Evolutionary conservation across 2,329 filamentous ascomycete species (phyloP).

Genomic region (Talaromyces sp.): DNA sequence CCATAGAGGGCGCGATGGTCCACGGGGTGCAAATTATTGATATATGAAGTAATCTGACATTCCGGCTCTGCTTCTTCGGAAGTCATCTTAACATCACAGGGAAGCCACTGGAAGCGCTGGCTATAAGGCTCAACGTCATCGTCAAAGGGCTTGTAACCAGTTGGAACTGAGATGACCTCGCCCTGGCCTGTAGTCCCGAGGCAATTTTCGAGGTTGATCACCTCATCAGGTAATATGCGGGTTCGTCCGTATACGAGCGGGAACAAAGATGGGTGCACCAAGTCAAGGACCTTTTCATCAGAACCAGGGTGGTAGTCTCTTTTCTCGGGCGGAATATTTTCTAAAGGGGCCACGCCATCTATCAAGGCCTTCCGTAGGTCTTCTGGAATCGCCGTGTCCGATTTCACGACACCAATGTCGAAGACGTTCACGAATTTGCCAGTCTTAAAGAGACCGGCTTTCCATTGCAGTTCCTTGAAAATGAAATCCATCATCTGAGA

Average conservation of each 20-base stretch:
- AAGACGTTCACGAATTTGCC: constrained; percentile 48
- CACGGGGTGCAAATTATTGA: constrained; percentile 11
- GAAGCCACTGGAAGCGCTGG: constrained; percentile 12
- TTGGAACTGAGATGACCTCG: neutral
- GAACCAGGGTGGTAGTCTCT: constrained; percentile 68
- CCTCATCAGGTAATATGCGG: constrained; percentile 23
- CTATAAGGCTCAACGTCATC: neutral
- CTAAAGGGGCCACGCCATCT: constrained; percentile 52
- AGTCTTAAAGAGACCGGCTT: constrained; percentile 46
- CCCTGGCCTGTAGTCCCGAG: constrained; percentile 19
- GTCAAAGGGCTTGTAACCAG: neutral
- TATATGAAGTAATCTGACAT: constrained; percentile 13
- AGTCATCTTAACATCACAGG: constrained; percentile 10
- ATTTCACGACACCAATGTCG: constrained; percentile 56
- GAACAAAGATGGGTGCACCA: constrained; percentile 64
- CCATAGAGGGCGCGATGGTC: constrained; percentile 4
- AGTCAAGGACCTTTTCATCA: constrained; percentile 60
- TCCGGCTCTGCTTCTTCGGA: neutral
- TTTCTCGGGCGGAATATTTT: constrained; percentile 54
- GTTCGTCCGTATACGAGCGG: constrained; percentile 37
- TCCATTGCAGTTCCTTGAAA: constrained; percentile 54
- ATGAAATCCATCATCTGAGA: constrained; percentile 42
- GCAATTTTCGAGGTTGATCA: constrained; percentile 30
- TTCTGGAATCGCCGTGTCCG: constrained; percentile 51
- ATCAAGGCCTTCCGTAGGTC: constrained; percentile 49